These are phyloP conservation scores for Amylocarpus encephaloides DNA, from an alignment of 2,329 filamentous ascomycete species.

Conservation along the genomic window DNA sequence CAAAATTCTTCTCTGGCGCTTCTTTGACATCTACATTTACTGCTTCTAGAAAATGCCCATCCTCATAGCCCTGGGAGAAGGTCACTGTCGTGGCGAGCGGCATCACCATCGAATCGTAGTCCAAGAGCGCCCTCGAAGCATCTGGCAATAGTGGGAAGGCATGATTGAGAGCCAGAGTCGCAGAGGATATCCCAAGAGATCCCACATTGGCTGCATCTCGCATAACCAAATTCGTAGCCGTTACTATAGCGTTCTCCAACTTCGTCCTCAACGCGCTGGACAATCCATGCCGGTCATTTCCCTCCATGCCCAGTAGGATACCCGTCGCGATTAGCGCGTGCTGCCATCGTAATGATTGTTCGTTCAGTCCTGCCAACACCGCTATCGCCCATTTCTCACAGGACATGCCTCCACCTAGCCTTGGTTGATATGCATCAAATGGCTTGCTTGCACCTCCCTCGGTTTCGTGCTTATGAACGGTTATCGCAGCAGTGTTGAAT, in stretches of 20 bases:
- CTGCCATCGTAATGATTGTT: slow-evolving; percentile 62
- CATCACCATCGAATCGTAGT: slow-evolving; percentile 55
- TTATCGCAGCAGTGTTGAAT: slow-evolving; percentile 46
- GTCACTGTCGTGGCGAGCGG: slow-evolving; percentile 51
- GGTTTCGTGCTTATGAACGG: slow-evolving; percentile 30
- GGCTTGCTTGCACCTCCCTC: slow-evolving; percentile 24
- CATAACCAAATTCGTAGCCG: slow-evolving; percentile 55
- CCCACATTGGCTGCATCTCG: slow-evolving; percentile 43
- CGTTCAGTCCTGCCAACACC: slow-evolving; percentile 35
- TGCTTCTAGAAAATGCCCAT: slow-evolving; percentile 57
- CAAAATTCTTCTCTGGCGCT: slow-evolving; percentile 44
- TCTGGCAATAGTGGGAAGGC: slow-evolving; percentile 54
- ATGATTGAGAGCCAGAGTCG: slow-evolving; percentile 57
- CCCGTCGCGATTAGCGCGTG: slow-evolving; percentile 60
- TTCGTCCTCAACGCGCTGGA: slow-evolving; percentile 46
- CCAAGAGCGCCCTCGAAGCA: slow-evolving; percentile 42
- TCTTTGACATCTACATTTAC: slow-evolving; percentile 56
- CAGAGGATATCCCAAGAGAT: slow-evolving; percentile 43
- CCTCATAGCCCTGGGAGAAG: slow-evolving; percentile 55
- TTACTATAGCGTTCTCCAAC: slow-evolving; percentile 54
- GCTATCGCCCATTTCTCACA: slow-evolving; percentile 36
- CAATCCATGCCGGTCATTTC: slow-evolving; percentile 48
- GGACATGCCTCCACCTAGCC: slow-evolving; percentile 44
- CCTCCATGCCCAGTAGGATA: slow-evolving; percentile 53
- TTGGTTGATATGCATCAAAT: slow-evolving; percentile 30